These are phyloP conservation scores for Venturia asperata DNA, from an alignment of 2,329 filamentous ascomycete genomes.

Conservation along the genomic window DNA sequence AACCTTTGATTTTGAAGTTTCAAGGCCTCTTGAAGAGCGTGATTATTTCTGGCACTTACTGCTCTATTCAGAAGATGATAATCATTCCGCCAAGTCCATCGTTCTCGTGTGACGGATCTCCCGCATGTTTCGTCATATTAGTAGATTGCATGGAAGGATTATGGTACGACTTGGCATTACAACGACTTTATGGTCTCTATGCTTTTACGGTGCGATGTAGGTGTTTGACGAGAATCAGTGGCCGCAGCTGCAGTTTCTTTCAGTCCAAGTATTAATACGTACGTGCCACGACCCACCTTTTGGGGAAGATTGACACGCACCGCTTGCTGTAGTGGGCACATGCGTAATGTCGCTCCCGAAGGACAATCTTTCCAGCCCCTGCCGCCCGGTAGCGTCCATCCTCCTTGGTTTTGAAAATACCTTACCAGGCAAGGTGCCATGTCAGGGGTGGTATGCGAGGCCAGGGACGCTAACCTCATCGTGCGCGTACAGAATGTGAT, in stretches of 20 bases:
- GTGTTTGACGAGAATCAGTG: not conserved
- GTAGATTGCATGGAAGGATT: not conserved
- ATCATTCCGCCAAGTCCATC: not conserved
- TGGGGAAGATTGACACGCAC: not conserved
- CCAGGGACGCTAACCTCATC: not conserved
- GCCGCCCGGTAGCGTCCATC: not conserved
- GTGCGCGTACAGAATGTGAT: not conserved
- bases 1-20: no score
- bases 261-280: conserved; percentile 15
- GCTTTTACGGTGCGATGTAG: not conserved
- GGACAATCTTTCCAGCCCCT: no score
- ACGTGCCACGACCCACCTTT: not conserved
- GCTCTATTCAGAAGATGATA: not conserved
- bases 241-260: not conserved
- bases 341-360: no score
- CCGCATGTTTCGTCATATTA: not conserved
- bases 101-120: not conserved
- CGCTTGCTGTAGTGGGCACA: not conserved
- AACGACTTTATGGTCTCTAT: not conserved
- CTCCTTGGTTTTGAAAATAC: not conserved
- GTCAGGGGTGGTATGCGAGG: not conserved
- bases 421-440: not conserved
- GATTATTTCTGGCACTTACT: not conserved
- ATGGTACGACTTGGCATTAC: not conserved
- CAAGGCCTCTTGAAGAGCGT: not conserved